Evolutionary conservation across 1,284 basidiomycete genomes (phyloP), one percentile per base, ranked within the genome.

Genomic region (Fistulinella cinereoalba): DNA sequence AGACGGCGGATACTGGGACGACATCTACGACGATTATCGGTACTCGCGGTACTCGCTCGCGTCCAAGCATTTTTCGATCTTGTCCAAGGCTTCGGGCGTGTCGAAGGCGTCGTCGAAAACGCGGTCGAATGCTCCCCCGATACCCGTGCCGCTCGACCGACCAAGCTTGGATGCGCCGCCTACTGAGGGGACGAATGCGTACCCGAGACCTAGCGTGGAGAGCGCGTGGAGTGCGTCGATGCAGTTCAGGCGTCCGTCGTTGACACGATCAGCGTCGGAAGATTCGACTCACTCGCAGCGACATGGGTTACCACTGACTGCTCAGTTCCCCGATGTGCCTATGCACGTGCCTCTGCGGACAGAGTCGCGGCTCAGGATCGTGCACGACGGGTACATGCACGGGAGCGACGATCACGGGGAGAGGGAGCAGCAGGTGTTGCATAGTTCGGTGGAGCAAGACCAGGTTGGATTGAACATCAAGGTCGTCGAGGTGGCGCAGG

Each of bases 11-110:
- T 75, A 78, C 49, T 84, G 81, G 76, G 81, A 84, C 46, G 82
- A 85, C 53, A 85, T 88, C 42, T 88, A 87, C 55, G 85, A 88
- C 58, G 76, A 83, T 51, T 88, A 88, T 57, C 76, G 83, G 3
- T 88, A 87, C 56, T 85, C 83, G 7, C 70, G 82, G 7, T 74
- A 74, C 46, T 85, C 83, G 0, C 68, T 80, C 49, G 64, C 71
- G 12, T 72, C 71, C 46, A 66, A 67, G 52, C 69, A 56, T 56
- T 31, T 64, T 62, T 62, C 62, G 3, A 13, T 43, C 31, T 10
- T 36, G 25, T 55, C 65, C 15, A 66, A 62, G 23, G 45, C 44
- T 8, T 67, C 64, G 2, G 52, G 57, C 3, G 33, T 27, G 6
- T 62, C 62, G 41, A 65, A 65, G 25, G 22, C 54, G 19, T 62